Base-by-base conservation (phyloP, 73 alveolate species). In the Urostyla sp. region DNA sequence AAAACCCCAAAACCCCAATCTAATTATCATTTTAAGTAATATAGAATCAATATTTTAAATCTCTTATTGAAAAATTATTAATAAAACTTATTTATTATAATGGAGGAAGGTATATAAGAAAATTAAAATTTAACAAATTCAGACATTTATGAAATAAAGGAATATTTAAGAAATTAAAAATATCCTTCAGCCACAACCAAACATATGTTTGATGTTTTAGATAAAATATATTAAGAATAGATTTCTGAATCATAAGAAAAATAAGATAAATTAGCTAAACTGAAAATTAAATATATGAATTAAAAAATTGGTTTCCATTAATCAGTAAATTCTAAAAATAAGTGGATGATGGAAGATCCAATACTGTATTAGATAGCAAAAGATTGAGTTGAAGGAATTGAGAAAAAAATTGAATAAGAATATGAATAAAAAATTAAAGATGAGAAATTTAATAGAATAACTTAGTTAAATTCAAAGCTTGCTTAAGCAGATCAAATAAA, bases 121-220 rank as follows among this genome's bases (percentile, higher is more conserved):
- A n/a, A n/a, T n/a, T n/a, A n/a, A n/a, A n/a, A n/a, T n/a, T n/a
- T n/a, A n/a, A n/a, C n/a, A n/a, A n/a, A n/a, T n/a, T n/a, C n/a
- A n/a, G n/a, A n/a, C n/a, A n/a, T n/a, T n/a, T n/a, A n/a, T n/a
- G n/a, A n/a, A n/a, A n/a, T n/a, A n/a, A n/a, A n/a, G n/a, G n/a
- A n/a, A n/a, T n/a, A n/a, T n/a, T n/a, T n/a, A n/a, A n/a, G n/a
- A n/a, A n/a, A n/a, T n/a, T n/a, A n/a, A n/a, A n/a, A n/a, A n/a
- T n/a, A n/a, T n/a, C n/a, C n/a, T n/a, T n/a, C n/a, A n/a, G n/a
- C n/a, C n/a, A n/a, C n/a, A n/a, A n/a, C n/a, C n/a, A n/a, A n/a
- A n/a, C n/a, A n/a, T n/a, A 59, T 59, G 76, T 59, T 59, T 59
- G 76, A 59, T n/a, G 57, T 59, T 10, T 34, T 59, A 15, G 76